A percentile compares a stretch with the other conserved stretches of the same genome.
Conservation (phyloP, 164 flowering plant species). For the Pachysandra terminalis region DNA sequence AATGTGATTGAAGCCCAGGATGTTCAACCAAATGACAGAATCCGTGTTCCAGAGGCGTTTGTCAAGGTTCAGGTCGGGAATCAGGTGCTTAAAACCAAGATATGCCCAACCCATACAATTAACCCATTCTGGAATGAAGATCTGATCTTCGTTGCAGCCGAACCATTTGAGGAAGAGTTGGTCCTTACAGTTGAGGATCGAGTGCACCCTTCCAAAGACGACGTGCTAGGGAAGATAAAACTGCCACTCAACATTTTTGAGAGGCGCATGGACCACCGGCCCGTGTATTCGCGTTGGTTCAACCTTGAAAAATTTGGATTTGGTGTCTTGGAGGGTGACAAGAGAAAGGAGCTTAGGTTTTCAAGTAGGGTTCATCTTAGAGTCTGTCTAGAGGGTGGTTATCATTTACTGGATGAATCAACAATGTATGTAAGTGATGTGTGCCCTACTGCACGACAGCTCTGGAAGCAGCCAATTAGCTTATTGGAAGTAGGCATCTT, state of each 20-base stretch:
- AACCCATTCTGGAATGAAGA: conserved; percentile 50
- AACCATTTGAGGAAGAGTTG: conserved; percentile 45
- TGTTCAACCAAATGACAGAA: conserved; percentile 33
- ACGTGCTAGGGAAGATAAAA: conserved; percentile 29
- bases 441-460: conserved; percentile 46
- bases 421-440: conserved; percentile 41
- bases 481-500: conserved; percentile 40
- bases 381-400: conserved; percentile 46
- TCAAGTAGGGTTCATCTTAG: conserved; percentile 41
- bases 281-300: conserved; percentile 41
- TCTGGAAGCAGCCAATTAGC: conserved; percentile 41
- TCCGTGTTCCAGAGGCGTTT: conserved; percentile 31
- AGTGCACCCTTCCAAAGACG: conserved; percentile 33
- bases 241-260: conserved; percentile 31
- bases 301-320: conserved; percentile 41
- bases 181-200: conserved; percentile 37
- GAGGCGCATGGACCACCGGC: conserved; percentile 32
- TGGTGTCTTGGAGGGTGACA: conserved; percentile 32
- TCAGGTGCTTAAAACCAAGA: conserved; percentile 33
- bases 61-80: conserved; percentile 38
- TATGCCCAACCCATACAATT: conserved; percentile 22
- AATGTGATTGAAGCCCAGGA: conserved; percentile 49
- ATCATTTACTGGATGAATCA: conserved; percentile 48
- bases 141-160: conserved; percentile 40
- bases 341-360: conserved; percentile 38